Conservation (phyloP, 805 yeast species). For the Jamesozyma jinghongensis region DNA sequence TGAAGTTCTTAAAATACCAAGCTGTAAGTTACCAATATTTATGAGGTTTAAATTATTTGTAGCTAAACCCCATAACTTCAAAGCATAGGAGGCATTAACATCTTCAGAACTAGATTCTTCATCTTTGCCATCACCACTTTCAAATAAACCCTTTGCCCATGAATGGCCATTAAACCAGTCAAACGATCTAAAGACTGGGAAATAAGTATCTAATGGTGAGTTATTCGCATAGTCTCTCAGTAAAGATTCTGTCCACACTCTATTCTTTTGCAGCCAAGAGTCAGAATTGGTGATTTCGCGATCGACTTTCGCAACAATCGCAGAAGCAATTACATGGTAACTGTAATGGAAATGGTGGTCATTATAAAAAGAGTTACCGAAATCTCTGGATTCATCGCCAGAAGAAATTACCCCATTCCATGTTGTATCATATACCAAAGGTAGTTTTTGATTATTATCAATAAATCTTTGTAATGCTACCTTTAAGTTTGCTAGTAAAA, state of each 20-base stretch:
- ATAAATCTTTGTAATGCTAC: slow-evolving; percentile 62
- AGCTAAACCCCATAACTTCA: slow-evolving; percentile 56
- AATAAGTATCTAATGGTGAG: slow-evolving; percentile 40
- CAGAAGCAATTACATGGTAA: slow-evolving; percentile 63
- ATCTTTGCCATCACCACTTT: slow-evolving; percentile 67
- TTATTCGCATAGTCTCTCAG: slow-evolving; percentile 66
- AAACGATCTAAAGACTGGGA: slow-evolving; percentile 60
- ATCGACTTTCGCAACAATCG: slow-evolving; percentile 52
- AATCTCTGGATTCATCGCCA: slow-evolving; percentile 54
- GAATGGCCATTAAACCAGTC: slow-evolving; percentile 76
- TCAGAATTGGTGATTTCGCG: slow-evolving; percentile 14
- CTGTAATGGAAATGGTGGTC: slow-evolving; percentile 76
- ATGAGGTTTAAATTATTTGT: slow-evolving; percentile 45
- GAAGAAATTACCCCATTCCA: slow-evolving; percentile 76
- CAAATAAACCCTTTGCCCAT: slow-evolving; percentile 66
- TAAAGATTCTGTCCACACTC: slow-evolving; percentile 46
- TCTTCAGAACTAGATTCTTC: slow-evolving; percentile 71
- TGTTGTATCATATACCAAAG: slow-evolving; percentile 67
- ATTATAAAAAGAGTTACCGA: slow-evolving; percentile 61
- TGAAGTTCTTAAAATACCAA: slow-evolving; percentile 48
- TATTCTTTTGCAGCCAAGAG: slow-evolving; percentile 41
- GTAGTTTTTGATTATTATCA: slow-evolving; percentile 56
- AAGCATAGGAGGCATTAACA: slow-evolving; percentile 59
- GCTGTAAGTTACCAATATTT: slow-evolving; percentile 47
- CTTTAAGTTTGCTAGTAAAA: slow-evolving; percentile 50